Evolutionary conservation across 352 stramenopile species (phyloP).

Genomic region (Phytopythium sindhum): DNA sequence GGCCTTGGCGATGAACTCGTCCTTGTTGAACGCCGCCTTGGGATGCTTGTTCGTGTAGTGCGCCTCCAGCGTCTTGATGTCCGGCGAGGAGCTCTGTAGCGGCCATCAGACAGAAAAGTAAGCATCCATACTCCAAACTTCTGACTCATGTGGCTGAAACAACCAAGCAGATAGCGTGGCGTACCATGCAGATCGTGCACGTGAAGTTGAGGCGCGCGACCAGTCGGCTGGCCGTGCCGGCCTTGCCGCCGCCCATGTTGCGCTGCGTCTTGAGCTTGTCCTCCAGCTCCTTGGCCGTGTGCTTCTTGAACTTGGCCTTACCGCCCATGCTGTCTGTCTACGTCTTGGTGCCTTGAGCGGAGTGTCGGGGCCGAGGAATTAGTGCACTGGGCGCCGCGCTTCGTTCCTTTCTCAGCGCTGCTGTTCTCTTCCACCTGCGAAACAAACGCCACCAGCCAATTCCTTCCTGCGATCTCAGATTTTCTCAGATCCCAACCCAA

Average conservation of each 20-base stretch:
- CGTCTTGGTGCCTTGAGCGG: not conserved
- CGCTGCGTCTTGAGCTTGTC: constrained; percentile 39
- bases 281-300: constrained; percentile 64
- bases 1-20: constrained; percentile 42
- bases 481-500: constrained; percentile 1
- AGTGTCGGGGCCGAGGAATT: not conserved
- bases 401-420: not conserved
- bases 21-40: constrained; percentile 48
- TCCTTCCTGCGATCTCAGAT: not conserved
- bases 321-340: constrained; percentile 39
- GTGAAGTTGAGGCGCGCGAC: constrained; percentile 65
- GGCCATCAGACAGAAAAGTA: not conserved
- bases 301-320: constrained; percentile 80
- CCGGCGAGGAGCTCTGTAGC: constrained; percentile 43
- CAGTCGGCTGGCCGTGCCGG: constrained; percentile 29
- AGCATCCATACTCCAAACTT: not conserved
- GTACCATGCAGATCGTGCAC: constrained; percentile 66
- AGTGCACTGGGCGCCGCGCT: not conserved
- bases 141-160: no score
- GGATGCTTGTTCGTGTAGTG: constrained; percentile 65
- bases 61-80: constrained; percentile 60
- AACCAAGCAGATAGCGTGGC: not conserved
- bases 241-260: constrained; percentile 57
- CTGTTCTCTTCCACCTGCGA: not conserved
- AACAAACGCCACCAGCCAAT: constrained; percentile 5